These are phyloP conservation scores for Acanthamoeba healyi DNA, from an alignment of 208 protist genomes.

Conservation along the genomic window DNA sequence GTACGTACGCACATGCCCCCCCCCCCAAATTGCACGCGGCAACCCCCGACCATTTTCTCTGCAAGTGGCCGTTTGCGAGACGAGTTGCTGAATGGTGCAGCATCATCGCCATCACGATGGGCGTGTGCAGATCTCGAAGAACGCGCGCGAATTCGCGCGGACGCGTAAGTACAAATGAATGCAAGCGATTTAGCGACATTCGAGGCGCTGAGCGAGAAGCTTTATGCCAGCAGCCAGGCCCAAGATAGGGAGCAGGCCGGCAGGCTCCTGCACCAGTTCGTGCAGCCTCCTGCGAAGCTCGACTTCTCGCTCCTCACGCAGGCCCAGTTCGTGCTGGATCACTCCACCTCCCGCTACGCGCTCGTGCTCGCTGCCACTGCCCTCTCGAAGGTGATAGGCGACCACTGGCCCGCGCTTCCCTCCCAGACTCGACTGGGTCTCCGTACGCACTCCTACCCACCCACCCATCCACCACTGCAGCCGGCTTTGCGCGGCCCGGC, in stretches of 20 bases:
- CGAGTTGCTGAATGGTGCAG: no score
- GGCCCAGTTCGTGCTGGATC: conserved; percentile 57
- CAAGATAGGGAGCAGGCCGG: conserved; percentile 28
- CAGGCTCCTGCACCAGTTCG: not conserved
- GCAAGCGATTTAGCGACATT: conserved; percentile 39
- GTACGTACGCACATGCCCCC: no score
- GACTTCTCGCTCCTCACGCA: conserved; percentile 8
- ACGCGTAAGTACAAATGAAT: no score
- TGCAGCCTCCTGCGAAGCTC: conserved; percentile 4
- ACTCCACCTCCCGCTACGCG: conserved; percentile 39
- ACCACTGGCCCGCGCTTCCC: not conserved
- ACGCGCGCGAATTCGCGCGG: no score
- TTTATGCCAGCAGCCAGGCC: not conserved
- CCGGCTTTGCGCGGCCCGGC: not conserved
- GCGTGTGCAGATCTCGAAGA: no score
- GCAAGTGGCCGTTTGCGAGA: no score
- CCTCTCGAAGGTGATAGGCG: conserved; percentile 20
- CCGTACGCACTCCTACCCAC: not conserved
- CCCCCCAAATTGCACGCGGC: no score
- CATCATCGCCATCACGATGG: no score
- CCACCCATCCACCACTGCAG: not conserved
- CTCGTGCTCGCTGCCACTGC: not conserved
- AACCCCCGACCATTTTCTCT: no score
- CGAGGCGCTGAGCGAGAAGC: conserved; percentile 37
- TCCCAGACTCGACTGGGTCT: not conserved